Conservation (phyloP, 2,329 filamentous ascomycete species). For the Coniella vitis region DNA sequence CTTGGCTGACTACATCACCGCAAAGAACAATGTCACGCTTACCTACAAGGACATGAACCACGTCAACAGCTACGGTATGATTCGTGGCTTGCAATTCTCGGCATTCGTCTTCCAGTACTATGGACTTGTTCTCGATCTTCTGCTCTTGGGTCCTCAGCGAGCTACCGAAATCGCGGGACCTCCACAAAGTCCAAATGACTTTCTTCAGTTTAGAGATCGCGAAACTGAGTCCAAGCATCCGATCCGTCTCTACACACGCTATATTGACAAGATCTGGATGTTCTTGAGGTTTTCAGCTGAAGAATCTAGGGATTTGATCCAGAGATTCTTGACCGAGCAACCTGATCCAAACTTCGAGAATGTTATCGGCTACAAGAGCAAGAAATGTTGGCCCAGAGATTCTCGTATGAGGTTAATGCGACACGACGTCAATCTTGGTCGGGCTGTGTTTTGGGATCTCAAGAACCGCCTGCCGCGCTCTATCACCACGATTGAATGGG, state of each 20-base stretch:
- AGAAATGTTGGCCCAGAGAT: conserved; percentile 98
- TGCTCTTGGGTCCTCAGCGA: conserved; percentile 86
- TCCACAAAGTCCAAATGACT: conserved; percentile 90
- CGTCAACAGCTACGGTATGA: conserved; percentile 97
- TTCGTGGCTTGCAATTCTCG: conserved; percentile 94
- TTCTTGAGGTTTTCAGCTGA: conserved; percentile 92
- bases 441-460: conserved; percentile 97
- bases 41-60: conserved; percentile 99
- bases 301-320: conserved; percentile 90
- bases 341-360: conserved; percentile 99
- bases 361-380: conserved; percentile 97
- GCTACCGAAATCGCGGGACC: conserved; percentile 97
- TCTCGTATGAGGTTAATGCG: conserved; percentile 98
- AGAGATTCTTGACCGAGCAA: conserved; percentile 95
- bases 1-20: conserved; percentile 95
- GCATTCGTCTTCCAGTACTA: conserved; percentile 99
- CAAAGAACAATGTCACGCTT: conserved; percentile 98
- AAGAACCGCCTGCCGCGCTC: conserved; percentile 94
- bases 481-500: conserved; percentile 97
- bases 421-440: conserved; percentile 94
- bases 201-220: conserved; percentile 90
- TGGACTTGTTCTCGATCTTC: conserved; percentile 85
- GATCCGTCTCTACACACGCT: conserved; percentile 94
- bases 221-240: conserved; percentile 90
- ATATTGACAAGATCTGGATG: conserved; percentile 98